Base-by-base conservation (phyloP, 2,329 filamentous ascomycete species). In the Fusarium graminum region DNA sequence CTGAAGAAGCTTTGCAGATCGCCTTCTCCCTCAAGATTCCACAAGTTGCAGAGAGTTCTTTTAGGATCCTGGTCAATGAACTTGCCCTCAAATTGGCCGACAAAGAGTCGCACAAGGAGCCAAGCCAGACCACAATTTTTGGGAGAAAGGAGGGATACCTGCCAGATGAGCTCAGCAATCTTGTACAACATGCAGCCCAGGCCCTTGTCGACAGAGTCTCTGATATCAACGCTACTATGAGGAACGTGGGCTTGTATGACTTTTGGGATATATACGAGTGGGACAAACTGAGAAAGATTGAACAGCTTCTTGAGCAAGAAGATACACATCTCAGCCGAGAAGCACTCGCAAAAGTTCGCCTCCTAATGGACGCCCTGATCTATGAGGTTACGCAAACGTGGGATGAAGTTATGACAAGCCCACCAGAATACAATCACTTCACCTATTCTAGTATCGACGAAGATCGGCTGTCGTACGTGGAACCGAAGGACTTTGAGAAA, bases 61-160 rank as follows among this genome's bases (percentile, higher is more conserved):
- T 90, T 66, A 80, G 82, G 12, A 83, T 90, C 26, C 79, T 91
- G 6, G 88, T 90, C 22, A 86, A 84, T 17, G 89, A 92, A 70
- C 80, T 85, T 50, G 88, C 88, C 5, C 70, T 90, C 13, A 79
- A 79, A 39, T 73, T 79, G 25, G 76, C 80, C 19, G 54, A 44
- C 14, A 16, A 32, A 30, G 9, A 46, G 45, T 16, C 30, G 49
- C 25, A 17, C 47, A 22, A 12, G 40, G 44, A 19, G 7, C 28
- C 38, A 40, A 44, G 63, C 50, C 59, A 74, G 26, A 76, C 74
- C 39, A 77, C 78, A 30, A 59, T 77, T 42, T 85, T 80, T 70
- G 82, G 85, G 36, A 82, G 86, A 29, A 76, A 74, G 11, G 70
- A 79, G n/a, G 81, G 82, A 4, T 71, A 79, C 12, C 69, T 86